A percentile compares a stretch with the other conserved stretches of the same genome.
These are phyloP conservation scores for Oemleria cerasiformis DNA, from an alignment of 306 rosid species.

Conservation along the genomic window DNA sequence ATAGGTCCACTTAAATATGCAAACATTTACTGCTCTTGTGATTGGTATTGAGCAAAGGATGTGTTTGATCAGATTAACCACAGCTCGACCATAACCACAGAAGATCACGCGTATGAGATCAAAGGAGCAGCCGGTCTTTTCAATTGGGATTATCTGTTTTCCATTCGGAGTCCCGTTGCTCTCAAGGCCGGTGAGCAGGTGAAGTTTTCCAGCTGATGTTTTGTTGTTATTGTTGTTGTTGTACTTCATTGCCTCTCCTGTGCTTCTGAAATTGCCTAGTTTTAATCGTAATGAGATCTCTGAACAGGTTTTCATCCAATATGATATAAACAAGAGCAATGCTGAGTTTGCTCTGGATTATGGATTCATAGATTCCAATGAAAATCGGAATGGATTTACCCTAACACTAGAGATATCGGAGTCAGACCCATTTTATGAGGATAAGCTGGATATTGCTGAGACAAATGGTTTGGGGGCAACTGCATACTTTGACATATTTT, in stretches of 20 bases:
- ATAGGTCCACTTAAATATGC: not conserved
- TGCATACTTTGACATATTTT: constrained; percentile 69
- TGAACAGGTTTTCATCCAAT: constrained; percentile 77
- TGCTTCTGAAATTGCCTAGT: not conserved
- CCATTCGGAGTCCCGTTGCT: constrained; percentile 71
- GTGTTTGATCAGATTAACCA: constrained; percentile 72
- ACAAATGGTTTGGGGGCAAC: constrained; percentile 65
- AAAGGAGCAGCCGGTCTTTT: constrained; percentile 93
- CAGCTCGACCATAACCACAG: constrained; percentile 64
- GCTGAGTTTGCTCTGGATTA: constrained; percentile 94
- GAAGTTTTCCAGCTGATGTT: constrained; percentile 10
- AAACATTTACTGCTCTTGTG: not conserved
- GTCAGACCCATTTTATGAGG: constrained; percentile 76
- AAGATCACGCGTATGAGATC: constrained; percentile 77
- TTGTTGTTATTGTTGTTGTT: not conserved
- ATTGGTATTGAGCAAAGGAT: not conserved
- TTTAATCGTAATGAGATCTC: not conserved
- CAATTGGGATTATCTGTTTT: constrained; percentile 82
- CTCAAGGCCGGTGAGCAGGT: constrained; percentile 95
- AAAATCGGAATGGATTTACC: constrained; percentile 60
- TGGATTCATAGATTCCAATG: constrained; percentile 69
- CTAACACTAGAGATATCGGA: constrained; percentile 70
- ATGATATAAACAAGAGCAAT: constrained; percentile 81
- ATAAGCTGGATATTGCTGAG: constrained; percentile 87
- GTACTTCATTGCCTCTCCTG: not conserved